phyloP scores from a whole-genome alignment of 163 green algal species.

The Scenedesmus sp. region DNA sequence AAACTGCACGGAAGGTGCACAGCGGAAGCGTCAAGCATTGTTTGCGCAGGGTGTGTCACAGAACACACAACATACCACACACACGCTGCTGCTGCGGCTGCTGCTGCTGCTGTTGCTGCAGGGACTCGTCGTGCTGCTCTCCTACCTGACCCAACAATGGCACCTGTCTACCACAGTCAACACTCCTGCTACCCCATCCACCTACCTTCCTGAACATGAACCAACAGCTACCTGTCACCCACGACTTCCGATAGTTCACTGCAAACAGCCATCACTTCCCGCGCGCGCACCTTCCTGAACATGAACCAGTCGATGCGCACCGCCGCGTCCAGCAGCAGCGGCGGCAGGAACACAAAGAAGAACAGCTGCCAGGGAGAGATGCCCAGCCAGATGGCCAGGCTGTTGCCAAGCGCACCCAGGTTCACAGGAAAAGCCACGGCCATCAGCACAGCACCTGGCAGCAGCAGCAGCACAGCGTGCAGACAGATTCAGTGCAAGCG shows the following conservation, averaged over 20 bases:
- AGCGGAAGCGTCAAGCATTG: neutral
- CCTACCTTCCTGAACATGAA: too few relatives aligned
- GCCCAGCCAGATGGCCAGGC: conserved; percentile 86
- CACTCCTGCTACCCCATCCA: neutral
- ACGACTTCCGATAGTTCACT: neutral
- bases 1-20: neutral
- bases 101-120: neutral
- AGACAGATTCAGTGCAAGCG: neutral
- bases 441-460: conserved; percentile 56
- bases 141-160: too few relatives aligned
- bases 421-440: conserved; percentile 72
- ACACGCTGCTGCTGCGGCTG: neutral
- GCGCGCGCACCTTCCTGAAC: conserved; percentile 83
- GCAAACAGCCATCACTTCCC: too few relatives aligned
- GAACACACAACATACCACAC: neutral
- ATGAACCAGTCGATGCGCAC: conserved; percentile 92
- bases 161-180: neutral
- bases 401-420: conserved; percentile 83
- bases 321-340: conserved; percentile 88
- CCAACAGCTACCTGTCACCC: too few relatives aligned
- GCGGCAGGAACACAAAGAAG: conserved; percentile 94
- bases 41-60: neutral
- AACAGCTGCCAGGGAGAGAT: conserved; percentile 86
- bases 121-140: neutral
- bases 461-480: neutral